Conservation (phyloP, 345 rosid genomes). For the Luvunga scandens region DNA sequence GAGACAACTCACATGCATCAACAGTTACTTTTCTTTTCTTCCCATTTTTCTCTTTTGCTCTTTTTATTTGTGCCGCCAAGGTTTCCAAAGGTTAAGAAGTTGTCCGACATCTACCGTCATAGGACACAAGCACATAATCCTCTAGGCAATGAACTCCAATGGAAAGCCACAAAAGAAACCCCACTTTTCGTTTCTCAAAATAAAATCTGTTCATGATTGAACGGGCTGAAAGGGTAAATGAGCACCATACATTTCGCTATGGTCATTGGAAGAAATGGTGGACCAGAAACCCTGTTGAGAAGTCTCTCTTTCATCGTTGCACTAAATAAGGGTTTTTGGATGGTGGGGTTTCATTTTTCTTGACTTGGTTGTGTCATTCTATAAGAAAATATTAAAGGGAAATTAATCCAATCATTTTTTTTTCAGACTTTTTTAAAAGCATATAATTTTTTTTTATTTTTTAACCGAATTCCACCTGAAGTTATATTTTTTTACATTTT, state of each 20-base stretch:
- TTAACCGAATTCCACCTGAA: too few species aligned
- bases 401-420: too few species aligned
- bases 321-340: neutral
- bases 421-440: too few species aligned
- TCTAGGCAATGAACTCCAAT: neutral
- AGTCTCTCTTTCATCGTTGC: neutral
- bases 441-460: too few species aligned
- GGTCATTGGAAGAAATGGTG: conserved; percentile 19
- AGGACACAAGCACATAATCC: neutral
- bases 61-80: neutral
- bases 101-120: neutral
- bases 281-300: conserved; percentile 19
- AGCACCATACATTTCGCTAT: neutral
- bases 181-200: neutral
- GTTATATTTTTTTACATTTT: too few species aligned
- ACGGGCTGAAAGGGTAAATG: neutral
- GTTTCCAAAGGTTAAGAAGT: neutral
- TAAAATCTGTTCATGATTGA: neutral
- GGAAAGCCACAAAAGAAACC: conserved; percentile 2
- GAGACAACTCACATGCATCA: neutral
- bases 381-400: neutral
- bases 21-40: neutral
- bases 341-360: neutral
- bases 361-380: neutral
- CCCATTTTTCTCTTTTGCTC: neutral